Percentiles rank a stretch among this genome's conserved stretches.
Conservation (phyloP, 1,284 basidiomycete species). For the Lignosus rhinocerotis region DNA sequence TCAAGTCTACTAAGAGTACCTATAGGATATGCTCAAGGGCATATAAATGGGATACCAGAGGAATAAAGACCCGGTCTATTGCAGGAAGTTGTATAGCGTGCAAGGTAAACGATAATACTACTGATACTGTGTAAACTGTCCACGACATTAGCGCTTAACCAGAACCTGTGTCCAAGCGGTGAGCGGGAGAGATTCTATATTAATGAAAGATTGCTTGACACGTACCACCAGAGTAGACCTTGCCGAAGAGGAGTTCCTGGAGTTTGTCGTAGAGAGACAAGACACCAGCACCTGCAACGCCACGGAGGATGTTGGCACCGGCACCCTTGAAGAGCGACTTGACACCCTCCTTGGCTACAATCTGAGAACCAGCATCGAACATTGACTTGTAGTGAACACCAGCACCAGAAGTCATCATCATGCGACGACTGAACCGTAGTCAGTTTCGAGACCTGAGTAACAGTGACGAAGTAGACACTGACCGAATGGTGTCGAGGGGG, state of each 20-base stretch:
- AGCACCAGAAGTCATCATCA: conserved; percentile 93
- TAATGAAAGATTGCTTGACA: not conserved
- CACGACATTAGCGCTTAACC: conserved; percentile 38
- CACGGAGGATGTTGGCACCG: conserved; percentile 97
- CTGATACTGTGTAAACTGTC: conserved; percentile 32
- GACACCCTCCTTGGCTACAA: conserved; percentile 88
- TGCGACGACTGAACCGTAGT: conserved; percentile 70
- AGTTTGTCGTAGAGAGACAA: conserved; percentile 93
- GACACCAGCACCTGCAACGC: conserved; percentile 97
- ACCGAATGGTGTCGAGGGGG: conserved; percentile 93
- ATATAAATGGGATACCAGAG: conserved; percentile 24
- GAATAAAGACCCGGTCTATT: conserved; percentile 38
- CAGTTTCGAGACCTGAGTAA: conserved; percentile 26
- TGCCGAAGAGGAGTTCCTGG: conserved; percentile 90
- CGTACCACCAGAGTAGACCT: conserved; percentile 86
- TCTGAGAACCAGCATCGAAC: conserved; percentile 84
- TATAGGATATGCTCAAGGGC: conserved; percentile 24
- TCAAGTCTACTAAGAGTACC: conserved; percentile 24
- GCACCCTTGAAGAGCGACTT: conserved; percentile 94
- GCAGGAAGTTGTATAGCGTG: conserved; percentile 33
- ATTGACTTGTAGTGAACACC: conserved; percentile 89
- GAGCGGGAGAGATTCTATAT: not conserved
- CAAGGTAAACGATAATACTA: conserved; percentile 36
- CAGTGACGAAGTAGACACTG: conserved; percentile 29
- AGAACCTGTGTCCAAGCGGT: conserved; percentile 40